Base-by-base conservation (phyloP, 257 asterid species). In the Voacanga thouarsii region DNA sequence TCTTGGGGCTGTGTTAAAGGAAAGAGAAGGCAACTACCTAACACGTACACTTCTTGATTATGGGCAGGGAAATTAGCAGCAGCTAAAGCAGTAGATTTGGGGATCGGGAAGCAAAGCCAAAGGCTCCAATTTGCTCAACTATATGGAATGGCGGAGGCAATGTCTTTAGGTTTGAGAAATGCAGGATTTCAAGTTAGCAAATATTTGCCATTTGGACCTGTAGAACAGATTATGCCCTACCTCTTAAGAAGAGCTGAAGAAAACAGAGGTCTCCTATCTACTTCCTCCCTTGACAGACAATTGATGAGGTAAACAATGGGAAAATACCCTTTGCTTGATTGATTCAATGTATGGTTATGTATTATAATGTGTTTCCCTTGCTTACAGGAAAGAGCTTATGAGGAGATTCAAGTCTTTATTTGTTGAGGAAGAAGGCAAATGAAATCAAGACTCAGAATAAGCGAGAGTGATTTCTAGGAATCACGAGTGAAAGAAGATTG, bases 221-320 rank as follows among this genome's bases (percentile, higher is more conserved):
- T 96, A 0, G 98, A 91, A 43, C 92, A 92, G 77, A 88, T 93
- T 21, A 96, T 93, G 80, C 98, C 97, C 0, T 96, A 96, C 80
- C 96, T 96, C 26, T 65, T 96, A 23, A 77, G 98, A 77, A 86
- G 99, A 84, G 99, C 97, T 9, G 99, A 96, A 75, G 99, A 96
- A 82, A 96, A 96, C 89, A 86, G 92, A 74, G 97, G 97, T 1
- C 63, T 96, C 14, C 71, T 96, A 23, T 80, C 97, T 51, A 76
- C 94, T 30, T 87, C 99, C 0, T 70, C 84, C 0, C 50, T 86
- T 16, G 98, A 96, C 77, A 83, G 92, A 26, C 51, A 18, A 8
- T 89, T 92, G 80, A 93, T 92, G 90, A 87, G 91, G 97, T 90
- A 86, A 78, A n/a, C 5, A 47, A 1, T 18, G 33, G 45, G 16